Base-by-base conservation (phyloP, 2,329 filamentous ascomycete species). In the Microsporum canis region DNA sequence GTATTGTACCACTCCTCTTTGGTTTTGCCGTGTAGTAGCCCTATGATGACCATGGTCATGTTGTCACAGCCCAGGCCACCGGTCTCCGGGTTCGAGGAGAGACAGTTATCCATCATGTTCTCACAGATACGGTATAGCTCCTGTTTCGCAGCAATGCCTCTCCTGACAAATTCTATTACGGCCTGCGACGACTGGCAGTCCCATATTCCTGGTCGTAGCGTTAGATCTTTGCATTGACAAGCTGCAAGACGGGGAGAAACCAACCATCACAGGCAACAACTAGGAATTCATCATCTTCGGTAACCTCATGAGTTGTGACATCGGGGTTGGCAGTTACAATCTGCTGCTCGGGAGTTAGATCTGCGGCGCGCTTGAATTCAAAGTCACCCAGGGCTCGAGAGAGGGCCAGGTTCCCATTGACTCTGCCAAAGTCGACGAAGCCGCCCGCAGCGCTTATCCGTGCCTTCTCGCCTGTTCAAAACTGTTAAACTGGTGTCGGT, bases 91-190 rank as follows among this genome's bases (percentile, higher is more conserved):
- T 95, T 97, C 64, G 91, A 95, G 45, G 94, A 91, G 66, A 99
- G 82, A 73, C 94, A 99, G 79, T 97, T 99, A 80, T 99, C 92
- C 94, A 99, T 99, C 90, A 99, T 96, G 79, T 99, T 99, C 78
- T 99, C 94, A 76, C 92, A 97, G 70, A 99, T 97, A 73, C 89
- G 88, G 61, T 91, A 86, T 58, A 99, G 83, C 57, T 95, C 88
- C 77, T 99, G 94, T 80, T 96, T 96, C 58, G 91, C 91, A 57
- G 91, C 92, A 74, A 99, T 96, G 61, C 94, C 94, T 72, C 94
- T 88, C 73, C 94, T 85, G 66, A 97, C 94, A 72, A 99, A 99
- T 76, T 99, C 94, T 68, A 97, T 80, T 38, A 99, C 94, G 43
- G 92, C 89, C 79, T 99, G 94, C 53, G 94, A 99, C 61, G 94